Conservation (phyloP, 1,139 yeast genomes). For the Saccharomycopsis hybrid region DNA sequence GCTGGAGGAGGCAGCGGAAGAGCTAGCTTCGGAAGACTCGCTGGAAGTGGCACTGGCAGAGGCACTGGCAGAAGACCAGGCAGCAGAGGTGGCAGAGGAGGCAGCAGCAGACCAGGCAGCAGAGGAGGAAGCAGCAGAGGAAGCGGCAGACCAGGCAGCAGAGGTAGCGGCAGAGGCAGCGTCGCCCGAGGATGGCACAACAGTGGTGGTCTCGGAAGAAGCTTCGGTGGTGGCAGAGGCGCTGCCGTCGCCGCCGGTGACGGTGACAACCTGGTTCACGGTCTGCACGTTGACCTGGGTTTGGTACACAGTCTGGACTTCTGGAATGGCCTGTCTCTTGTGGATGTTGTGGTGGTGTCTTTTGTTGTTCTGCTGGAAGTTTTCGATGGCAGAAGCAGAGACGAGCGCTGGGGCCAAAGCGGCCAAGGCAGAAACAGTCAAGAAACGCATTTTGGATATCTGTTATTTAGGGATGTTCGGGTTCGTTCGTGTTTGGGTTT, state of each 20-base stretch:
- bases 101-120: too few species aligned
- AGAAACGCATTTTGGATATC: conserved; percentile 9
- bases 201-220: too few species aligned
- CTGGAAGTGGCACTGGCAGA: too few species aligned
- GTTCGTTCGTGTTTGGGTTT: too few species aligned
- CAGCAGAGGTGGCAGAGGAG: too few species aligned
- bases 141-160: conserved; percentile 16
- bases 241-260: conserved; percentile 16
- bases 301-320: conserved; percentile 6
- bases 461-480: too few species aligned
- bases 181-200: too few species aligned
- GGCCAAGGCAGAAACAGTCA: conserved; percentile 1
- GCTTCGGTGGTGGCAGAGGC: conserved; percentile 27
- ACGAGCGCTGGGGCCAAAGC: conserved; percentile 7
- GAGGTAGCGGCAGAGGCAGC: conserved; percentile 22
- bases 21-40: too few species aligned
- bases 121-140: too few species aligned
- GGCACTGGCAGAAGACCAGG: too few species aligned
- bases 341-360: too few species aligned
- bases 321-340: conserved; percentile 13
- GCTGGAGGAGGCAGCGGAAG: conserved; percentile 26
- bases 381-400: conserved; percentile 8
- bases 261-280: conserved; percentile 15
- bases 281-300: conserved; percentile 16
- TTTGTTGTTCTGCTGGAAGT: too few species aligned